Evolutionary conservation across 2,329 filamentous ascomycete species (phyloP).

Genomic region (Raffaelea albimanens): DNA sequence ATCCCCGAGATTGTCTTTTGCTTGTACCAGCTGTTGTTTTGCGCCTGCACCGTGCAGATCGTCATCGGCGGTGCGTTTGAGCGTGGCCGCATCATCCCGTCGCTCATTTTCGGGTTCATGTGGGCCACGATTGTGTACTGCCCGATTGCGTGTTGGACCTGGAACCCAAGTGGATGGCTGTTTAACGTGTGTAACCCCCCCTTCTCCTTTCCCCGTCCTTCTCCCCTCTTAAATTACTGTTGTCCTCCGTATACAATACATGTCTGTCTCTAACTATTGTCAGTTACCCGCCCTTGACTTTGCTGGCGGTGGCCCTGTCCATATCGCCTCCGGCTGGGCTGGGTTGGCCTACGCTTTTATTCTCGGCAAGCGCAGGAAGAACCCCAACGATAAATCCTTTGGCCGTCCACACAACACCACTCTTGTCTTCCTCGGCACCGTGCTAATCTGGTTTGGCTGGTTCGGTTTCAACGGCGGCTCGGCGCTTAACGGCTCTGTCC

Average conservation of each 20-base stretch:
- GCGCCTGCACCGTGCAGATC: slow-evolving; percentile 50
- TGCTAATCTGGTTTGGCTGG: slow-evolving; percentile 57
- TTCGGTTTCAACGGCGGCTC: slow-evolving; percentile 43
- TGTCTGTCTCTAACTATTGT: no score
- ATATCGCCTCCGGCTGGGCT: slow-evolving; percentile 53
- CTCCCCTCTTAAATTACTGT: no score
- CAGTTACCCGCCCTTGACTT: slow-evolving; percentile 50
- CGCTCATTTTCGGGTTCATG: slow-evolving; percentile 52
- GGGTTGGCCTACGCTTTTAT: slow-evolving; percentile 55
- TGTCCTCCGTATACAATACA: no score
- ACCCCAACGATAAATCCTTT: slow-evolving; percentile 34
- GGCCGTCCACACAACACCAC: slow-evolving; percentile 53
- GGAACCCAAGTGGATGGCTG: slow-evolving; percentile 58
- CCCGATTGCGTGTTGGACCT: slow-evolving; percentile 54
- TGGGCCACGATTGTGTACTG: slow-evolving; percentile 59
- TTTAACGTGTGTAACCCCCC: slow-evolving; percentile 24
- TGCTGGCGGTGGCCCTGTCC: slow-evolving; percentile 53
- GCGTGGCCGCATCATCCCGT: slow-evolving; percentile 49
- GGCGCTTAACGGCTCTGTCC: slow-evolving; percentile 40
- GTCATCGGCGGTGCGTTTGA: slow-evolving; percentile 54
- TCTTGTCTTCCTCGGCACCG: slow-evolving; percentile 53
- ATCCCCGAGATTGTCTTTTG: slow-evolving; percentile 59
- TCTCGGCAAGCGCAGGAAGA: slow-evolving; percentile 44
- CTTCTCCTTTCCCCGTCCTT: neutral
- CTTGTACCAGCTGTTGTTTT: slow-evolving; percentile 57